Evolutionary conservation across 2,329 filamentous ascomycete species (phyloP).

Genomic region (Alternaria solani): DNA sequence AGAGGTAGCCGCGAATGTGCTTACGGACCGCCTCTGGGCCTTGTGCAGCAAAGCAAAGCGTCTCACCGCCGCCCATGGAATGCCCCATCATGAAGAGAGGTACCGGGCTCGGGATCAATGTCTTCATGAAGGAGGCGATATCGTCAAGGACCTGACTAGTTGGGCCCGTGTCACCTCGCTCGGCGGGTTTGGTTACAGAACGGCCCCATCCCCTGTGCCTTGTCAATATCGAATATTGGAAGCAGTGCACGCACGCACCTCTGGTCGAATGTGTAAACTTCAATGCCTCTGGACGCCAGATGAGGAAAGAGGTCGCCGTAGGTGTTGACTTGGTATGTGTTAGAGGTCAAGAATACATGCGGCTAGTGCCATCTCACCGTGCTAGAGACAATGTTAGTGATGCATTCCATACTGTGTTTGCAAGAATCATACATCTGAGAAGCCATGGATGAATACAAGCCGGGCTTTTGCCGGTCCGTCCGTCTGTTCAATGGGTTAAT

Average conservation of each 20-base stretch:
- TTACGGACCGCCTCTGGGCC: constrained; percentile 62
- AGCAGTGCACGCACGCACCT: constrained; percentile 50
- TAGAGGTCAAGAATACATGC: constrained; percentile 11
- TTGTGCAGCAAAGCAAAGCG: constrained; percentile 66
- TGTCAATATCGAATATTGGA: constrained; percentile 16
- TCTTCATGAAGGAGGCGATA: constrained; percentile 76
- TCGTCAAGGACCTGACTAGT: constrained; percentile 78
- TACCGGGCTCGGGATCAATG: constrained; percentile 60
- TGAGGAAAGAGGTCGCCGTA: constrained; percentile 78
- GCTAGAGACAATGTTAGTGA: constrained; percentile 16
- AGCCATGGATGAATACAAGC: constrained; percentile 86
- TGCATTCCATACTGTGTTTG: background rate
- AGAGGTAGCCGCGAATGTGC: constrained; percentile 74
- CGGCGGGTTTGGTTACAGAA: constrained; percentile 66
- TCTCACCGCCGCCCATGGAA: constrained; percentile 87
- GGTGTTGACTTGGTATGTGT: constrained; percentile 63
- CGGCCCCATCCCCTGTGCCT: constrained; percentile 79
- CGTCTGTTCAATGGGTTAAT: constrained; percentile 55
- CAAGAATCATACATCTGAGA: constrained; percentile 66
- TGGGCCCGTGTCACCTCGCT: constrained; percentile 76
- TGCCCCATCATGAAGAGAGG: constrained; percentile 89
- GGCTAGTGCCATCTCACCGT: constrained; percentile 14
- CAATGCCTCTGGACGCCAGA: constrained; percentile 75
- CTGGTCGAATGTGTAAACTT: constrained; percentile 82
- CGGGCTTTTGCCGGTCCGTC: constrained; percentile 69